Base-by-base conservation (phyloP, 257 asterid species). In the Solanum etuberosum region DNA sequence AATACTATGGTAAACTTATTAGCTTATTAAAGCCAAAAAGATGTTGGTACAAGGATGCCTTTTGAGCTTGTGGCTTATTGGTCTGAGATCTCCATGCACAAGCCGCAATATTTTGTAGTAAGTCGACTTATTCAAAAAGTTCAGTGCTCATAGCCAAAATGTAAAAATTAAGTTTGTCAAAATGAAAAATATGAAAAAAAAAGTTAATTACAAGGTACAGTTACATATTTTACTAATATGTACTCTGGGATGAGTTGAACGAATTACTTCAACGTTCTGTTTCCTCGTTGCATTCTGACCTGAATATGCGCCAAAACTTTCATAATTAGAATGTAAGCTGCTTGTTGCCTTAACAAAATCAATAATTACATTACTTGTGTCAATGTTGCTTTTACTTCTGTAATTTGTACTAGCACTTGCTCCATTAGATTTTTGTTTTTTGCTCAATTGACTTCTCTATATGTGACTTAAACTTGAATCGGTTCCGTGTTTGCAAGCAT, bases 321-420 rank as follows among this genome's bases (percentile, higher is more conserved):
- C 83, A 42, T 67, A 48, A 85, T 86, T 87, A 84, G 86, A 76
- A 46, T 35, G 74, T 61, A 13, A n/a, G 38, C 35, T 89, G 87
- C 73, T 59, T 86, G 72, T 18, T 38, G 84, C 76, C 86, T 85
- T 86, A 74, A 48, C 29, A 31, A 81, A 29, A 29, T 46, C 43
- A 43, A 81, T 29, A 48, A 54, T 48, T 80, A 43, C 42, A 9
- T 77, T 77, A 77, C 35, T 77, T 48, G 43, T 48, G 38, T 48
- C 68, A 35, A 81, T 48, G 85, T 48, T 81, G 85, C 68, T 81
- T 81, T 48, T 81, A 81, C 68, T 20, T 48, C 42, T 48, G 68
- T 38, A 68, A 81, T 87, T 78, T 43, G 34, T n/a, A 61, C 40
- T 38, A 8, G 57, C 76, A 72, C 85, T 85, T 42, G 73, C 67